Base-by-base conservation (phyloP, 1,284 basidiomycete genomes). In the Leccinum angustisporum region DNA sequence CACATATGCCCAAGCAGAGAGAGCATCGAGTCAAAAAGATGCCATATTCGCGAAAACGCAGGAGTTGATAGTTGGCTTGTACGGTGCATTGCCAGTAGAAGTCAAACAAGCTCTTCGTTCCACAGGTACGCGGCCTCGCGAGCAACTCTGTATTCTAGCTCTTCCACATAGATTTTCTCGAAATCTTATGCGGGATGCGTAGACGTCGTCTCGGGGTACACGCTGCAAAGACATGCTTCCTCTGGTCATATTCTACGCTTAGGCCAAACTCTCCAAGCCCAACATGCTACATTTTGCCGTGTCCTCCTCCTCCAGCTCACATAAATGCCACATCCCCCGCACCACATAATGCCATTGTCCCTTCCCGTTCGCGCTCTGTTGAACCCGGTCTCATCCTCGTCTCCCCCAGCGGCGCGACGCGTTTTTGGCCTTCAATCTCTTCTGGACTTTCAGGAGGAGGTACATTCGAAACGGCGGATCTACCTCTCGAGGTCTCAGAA, bases 361-460 rank as follows among this genome's bases (percentile, higher is more conserved):
- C 91, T 13, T 85, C 84, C 7, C 66, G 80, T n/a, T 79, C 83
- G 27, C 82, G 90, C 33, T 68, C 72, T 54, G 50, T 74, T 11
- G 91, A 93, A 74, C 91, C 91, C 21, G 91, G 91, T 27, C 82
- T 93, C 38, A 83, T 93, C 54, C 80, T 93, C 43, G 73, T 88
- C 59, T 88, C 90, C 9, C 76, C 80, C 11, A 77, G 79, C 4
- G 91, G 91, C 2, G 79, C 84, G 65, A 78, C 88, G 62, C 84
- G 88, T 59, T 90, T 91, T 71, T 94, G 91, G 91, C 86, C 91
- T 61, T 90, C 87, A 66, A 87, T 93, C 57, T 86, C 86, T 3
- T 90, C 87, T 64, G 91, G 91, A 31, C 82, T 93, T 16, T 88
- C 91, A 4, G 91, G 91, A n/a, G 91, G 90, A 3, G 84, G 90